Evolutionary conservation across 371 early-diverging fungal genomes (phyloP), one percentile per base, ranked within the genome.

Genomic region (Mortierella sp.): DNA sequence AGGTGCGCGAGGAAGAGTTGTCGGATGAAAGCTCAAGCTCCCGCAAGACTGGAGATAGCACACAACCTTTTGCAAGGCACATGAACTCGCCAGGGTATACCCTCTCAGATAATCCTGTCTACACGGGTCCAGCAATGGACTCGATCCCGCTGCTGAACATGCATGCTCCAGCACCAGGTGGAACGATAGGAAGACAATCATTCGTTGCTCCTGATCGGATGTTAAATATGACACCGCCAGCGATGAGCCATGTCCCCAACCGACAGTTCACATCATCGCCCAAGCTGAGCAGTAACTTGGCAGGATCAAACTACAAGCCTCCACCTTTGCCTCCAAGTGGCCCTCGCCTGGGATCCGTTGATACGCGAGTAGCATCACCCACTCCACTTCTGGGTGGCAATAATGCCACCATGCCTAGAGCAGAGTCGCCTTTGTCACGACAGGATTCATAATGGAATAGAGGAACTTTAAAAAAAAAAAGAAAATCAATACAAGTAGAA

Each of bases 81-180:
- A 58, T 66, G 70, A 69, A 45, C 37, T 37, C 40, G 40, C 15
- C 47, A 1, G 73, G 66, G 5, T 79, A 74, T 60, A 62, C 80
- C 3, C 64, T 79, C 32, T 62, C 80, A 19, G 80, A 79, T 29
- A 51, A 45, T 22, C 53, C 57, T 1, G 37, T 63, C 40, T 58
- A 59, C 29, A 34, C 70, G 7, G 63, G 43, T 23, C 63, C 63
- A 0, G 68, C 45, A 32, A 63, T 79, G 80, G 80, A 79, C 47
- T 73, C 80, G 26, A 79, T 79, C 58, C 80, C 80, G 4, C 28
- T 79, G 54, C n/a, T 79, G 59, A 79, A 73, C 68, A 79, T 79
- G 80, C 79, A 78, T 34, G 79, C 69, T 9, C 70, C 80, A 13
- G 67, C 80, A 9, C 80, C 80, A 2, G 74, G 74, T 26, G 80